Base-by-base conservation (phyloP, 169 alveolate genomes). In the Cryptosporidium meleagridis region DNA sequence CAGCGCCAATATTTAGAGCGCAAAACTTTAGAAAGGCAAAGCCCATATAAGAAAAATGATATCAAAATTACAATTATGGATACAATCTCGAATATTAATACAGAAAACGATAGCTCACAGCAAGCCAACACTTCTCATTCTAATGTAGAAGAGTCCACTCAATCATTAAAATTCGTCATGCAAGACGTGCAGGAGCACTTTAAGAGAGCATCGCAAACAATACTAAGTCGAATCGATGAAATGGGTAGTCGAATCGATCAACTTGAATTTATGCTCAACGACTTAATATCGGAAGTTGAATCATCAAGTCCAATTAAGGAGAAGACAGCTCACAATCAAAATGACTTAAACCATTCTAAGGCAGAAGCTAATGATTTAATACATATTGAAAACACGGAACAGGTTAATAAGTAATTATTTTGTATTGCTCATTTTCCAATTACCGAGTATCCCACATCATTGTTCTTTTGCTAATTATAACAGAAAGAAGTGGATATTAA, bases 181-280 rank as follows among this genome's bases (percentile, higher is more conserved):
- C 55, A 48, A 51, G 93, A 91, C 23, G 75, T 91, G 86, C 91
- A 91, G 10, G 39, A 29, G 14, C 92, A 71, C 70, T 91, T 91
- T 65, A 59, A 75, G 53, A 84, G 80, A 18, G 72, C 84, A 84
- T 69, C 85, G 35, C 91, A 85, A 37, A 59, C 92, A 58, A 85
- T 91, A 84, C 39, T 91, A 16, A 85, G 52, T 51, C 75, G 94
- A 44, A 62, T 91, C 21, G 94, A 91, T 71, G 94, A 91, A 33
- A 91, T 91, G 94, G 89, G 94, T 37, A 48, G 85, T 3, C 70
- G 75, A 26, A 84, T 91, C 52, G 91, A 91, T 70, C 89, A 84
- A 59, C 59, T 91, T 9, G 93, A 91, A 80, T 80, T 62, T 37
- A 80, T 80, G 89, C 51, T 80, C 52, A 80, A 80, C 23, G 89